Conservation (phyloP, 192 early-diverging fungal genomes). For the Entomortierella lignicola region DNA sequence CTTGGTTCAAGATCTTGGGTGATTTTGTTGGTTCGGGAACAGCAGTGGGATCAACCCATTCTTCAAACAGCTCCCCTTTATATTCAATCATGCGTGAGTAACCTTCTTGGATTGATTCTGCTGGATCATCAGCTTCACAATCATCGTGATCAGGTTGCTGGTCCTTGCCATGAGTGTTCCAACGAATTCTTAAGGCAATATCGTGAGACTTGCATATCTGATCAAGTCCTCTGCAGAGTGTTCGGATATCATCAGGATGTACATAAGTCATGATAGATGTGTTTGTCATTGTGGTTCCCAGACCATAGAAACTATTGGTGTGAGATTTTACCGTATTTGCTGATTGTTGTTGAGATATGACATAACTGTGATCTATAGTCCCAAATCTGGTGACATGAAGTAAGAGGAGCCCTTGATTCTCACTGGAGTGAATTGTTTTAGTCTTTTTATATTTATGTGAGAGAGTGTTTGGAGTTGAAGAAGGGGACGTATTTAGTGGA, state of each 20-base stretch:
- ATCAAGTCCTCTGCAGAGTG: conserved; percentile 30
- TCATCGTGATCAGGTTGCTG: not conserved
- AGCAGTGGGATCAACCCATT: conserved; percentile 39
- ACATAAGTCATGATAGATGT: conserved; percentile 32
- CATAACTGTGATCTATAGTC: conserved; percentile 36
- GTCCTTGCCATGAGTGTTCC: conserved; percentile 1
- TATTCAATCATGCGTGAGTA: conserved; percentile 20
- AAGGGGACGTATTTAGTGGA: not conserved
- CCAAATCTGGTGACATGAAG: conserved; percentile 46
- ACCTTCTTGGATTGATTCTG: not conserved
- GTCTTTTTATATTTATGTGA: not conserved
- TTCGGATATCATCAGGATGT: conserved; percentile 36
- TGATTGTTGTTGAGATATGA: conserved; percentile 11
- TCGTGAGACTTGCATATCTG: conserved; percentile 24
- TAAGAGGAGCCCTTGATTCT: conserved; percentile 18
- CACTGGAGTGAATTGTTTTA: not conserved
- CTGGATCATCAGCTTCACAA: not conserved
- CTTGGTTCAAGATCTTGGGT: not conserved
- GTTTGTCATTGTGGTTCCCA: conserved; percentile 10
- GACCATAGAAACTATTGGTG: not conserved
- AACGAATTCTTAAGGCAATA: conserved; percentile 22
- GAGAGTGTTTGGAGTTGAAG: not conserved
- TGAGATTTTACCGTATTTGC: not conserved
- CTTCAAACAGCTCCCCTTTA: conserved; percentile 40
- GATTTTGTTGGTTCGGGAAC: not conserved